Evolutionary conservation across 164 flowering plant genomes (phyloP).

Genomic region (Akebia trifoliata): DNA sequence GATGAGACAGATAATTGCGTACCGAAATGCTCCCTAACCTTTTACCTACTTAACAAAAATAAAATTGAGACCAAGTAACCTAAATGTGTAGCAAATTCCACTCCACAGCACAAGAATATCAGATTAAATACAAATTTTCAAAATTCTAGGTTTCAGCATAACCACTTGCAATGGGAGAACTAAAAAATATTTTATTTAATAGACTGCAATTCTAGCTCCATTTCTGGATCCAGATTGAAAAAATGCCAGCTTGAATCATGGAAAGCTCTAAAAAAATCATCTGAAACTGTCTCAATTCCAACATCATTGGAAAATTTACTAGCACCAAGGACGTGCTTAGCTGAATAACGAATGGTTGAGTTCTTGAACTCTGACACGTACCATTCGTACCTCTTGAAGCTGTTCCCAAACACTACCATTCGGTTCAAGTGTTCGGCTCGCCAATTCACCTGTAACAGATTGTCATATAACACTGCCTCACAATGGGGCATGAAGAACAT

Average conservation of each 20-base stretch:
- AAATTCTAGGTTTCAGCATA: too few relatives aligned
- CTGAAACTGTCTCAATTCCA: conserved; percentile 35
- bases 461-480: conserved; percentile 68
- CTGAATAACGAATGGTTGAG: conserved; percentile 22
- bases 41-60: too few relatives aligned
- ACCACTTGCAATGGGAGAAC: too few relatives aligned
- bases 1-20: too few relatives aligned
- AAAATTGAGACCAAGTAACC: too few relatives aligned
- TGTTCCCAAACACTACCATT: conserved; percentile 68
- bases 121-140: too few relatives aligned
- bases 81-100: too few relatives aligned
- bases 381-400: conserved; percentile 50
- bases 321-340: conserved; percentile 40
- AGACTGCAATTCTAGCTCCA: conserved; percentile 7
- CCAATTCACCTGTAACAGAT: conserved; percentile 70
- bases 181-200: not conserved
- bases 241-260: conserved; percentile 89
- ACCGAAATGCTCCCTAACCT: too few relatives aligned
- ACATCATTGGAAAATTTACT: conserved; percentile 43
- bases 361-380: conserved; percentile 26
- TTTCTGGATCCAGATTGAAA: conserved; percentile 27
- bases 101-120: too few relatives aligned
- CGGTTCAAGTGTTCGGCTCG: conserved; percentile 27
- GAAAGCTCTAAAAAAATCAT: conserved; percentile 64
- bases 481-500: conserved; percentile 93